Evolutionary conservation across 1,139 yeast species (phyloP).

Genomic region (Kodamaea ohmeri): DNA sequence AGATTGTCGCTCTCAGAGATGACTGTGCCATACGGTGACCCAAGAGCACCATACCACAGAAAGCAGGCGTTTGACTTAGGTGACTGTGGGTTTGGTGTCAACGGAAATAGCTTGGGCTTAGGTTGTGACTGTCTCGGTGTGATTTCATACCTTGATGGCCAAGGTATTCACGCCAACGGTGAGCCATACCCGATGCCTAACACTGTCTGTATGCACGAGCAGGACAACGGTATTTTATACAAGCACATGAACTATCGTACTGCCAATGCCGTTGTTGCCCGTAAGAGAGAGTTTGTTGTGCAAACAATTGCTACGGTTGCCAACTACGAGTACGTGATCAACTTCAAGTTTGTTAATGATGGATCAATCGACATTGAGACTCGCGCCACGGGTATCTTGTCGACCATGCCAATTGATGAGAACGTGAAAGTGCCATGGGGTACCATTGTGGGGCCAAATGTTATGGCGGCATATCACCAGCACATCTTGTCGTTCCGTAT

Average conservation of each 20-base stretch:
- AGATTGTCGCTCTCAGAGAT: slow-evolving; percentile 79
- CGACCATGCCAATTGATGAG: slow-evolving; percentile 81
- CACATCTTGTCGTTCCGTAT: slow-evolving; percentile 81
- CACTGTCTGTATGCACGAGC: slow-evolving; percentile 88
- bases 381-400: slow-evolving; percentile 84
- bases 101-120: slow-evolving; percentile 68
- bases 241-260: slow-evolving; percentile 87
- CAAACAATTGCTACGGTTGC: slow-evolving; percentile 90
- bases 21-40: slow-evolving; percentile 93
- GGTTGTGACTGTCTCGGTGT: slow-evolving; percentile 93
- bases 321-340: slow-evolving; percentile 81
- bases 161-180: slow-evolving; percentile 60
- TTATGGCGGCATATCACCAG: slow-evolving; percentile 87
- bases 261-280: slow-evolving; percentile 67
- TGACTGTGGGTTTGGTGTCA: slow-evolving; percentile 84
- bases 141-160: slow-evolving; percentile 74
- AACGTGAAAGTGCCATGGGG: slow-evolving; percentile 79
- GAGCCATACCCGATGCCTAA: slow-evolving; percentile 64
- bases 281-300: slow-evolving; percentile 81
- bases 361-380: slow-evolving; percentile 82
- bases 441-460: slow-evolving; percentile 81
- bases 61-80: slow-evolving; percentile 92
- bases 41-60: slow-evolving; percentile 86
- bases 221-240: slow-evolving; percentile 75
- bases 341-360: slow-evolving; percentile 76